These are phyloP conservation scores for Fusarium sp. DNA, from an alignment of 2,329 filamentous ascomycete species.

Conservation along the genomic window DNA sequence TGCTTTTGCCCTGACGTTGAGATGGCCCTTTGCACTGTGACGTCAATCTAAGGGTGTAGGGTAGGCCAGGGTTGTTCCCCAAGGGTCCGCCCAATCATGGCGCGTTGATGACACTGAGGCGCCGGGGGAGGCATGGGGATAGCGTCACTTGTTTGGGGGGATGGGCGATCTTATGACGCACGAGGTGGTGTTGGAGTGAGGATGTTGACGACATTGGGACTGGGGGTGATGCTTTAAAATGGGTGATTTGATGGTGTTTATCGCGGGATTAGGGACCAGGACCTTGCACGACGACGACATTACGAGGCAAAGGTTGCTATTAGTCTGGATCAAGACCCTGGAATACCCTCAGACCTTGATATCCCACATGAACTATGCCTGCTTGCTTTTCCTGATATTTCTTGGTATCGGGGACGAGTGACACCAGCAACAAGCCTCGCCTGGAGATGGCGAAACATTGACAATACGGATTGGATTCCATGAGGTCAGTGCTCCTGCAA, in stretches of 20 bases:
- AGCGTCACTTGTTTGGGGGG: conserved; percentile 4
- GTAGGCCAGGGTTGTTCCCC: conserved; percentile 14
- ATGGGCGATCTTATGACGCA: conserved; percentile 18
- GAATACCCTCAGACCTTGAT: not conserved
- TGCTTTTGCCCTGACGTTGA: conserved; percentile 13
- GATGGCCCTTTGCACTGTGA: conserved; percentile 7
- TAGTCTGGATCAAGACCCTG: not conserved
- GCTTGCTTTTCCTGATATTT: not conserved
- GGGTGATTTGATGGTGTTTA: not conserved
- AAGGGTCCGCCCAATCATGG: conserved; percentile 21
- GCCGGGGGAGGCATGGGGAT: conserved; percentile 1
- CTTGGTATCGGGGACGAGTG: not conserved
- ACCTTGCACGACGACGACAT: not conserved
- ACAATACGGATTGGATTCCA: not conserved
- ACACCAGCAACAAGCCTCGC: not conserved
- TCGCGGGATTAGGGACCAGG: not conserved
- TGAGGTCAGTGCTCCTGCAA: not conserved
- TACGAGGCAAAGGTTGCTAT: not conserved
- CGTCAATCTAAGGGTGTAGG: conserved; percentile 25
- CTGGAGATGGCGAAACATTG: not conserved
- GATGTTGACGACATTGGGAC: not conserved
- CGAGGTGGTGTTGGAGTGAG: not conserved
- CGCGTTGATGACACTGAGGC: conserved; percentile 19
- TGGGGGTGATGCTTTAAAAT: not conserved
- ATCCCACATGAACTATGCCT: not conserved